These are phyloP conservation scores for Ophiorrhiza pumila DNA, from an alignment of 257 asterid genomes.

Conservation along the genomic window DNA sequence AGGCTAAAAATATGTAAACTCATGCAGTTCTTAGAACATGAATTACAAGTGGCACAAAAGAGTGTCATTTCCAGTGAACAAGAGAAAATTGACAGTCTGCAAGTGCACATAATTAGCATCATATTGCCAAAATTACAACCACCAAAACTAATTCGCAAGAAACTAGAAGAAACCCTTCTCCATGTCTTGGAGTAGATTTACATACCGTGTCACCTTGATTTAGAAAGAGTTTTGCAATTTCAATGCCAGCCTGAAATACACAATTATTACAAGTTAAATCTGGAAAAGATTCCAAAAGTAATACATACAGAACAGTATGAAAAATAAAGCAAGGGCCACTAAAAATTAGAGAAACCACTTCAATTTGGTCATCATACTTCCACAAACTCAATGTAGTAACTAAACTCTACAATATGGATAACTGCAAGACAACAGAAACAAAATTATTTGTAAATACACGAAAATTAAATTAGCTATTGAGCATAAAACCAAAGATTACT, in stretches of 20 bases:
- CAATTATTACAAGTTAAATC: background rate
- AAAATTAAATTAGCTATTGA: background rate
- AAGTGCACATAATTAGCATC: background rate
- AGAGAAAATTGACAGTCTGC: too few species aligned
- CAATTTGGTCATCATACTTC: background rate
- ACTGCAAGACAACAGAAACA: background rate
- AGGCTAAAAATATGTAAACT: background rate
- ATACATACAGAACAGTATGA: too few species aligned
- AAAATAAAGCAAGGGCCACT: too few species aligned
- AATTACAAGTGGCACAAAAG: background rate
- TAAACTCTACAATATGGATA: background rate
- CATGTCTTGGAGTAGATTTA: slow-evolving; percentile 18
- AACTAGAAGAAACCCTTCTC: background rate
- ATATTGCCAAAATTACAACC: background rate
- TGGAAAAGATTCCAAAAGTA: background rate
- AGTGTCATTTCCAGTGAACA: too few species aligned
- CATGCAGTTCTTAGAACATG: background rate
- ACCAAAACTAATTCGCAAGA: background rate
- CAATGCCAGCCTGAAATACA: slow-evolving; percentile 91
- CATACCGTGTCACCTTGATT: slow-evolving; percentile 84
- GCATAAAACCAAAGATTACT: background rate
- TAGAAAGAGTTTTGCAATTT: slow-evolving; percentile 90
- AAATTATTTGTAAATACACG: too few species aligned
- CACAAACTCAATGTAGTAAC: background rate
- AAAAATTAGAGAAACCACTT: slow-evolving; percentile 1